A percentile compares a stretch with the other conserved stretches of the same genome.
Conservation (phyloP, 2,329 filamentous ascomycete genomes). For the Scolecobasidium constrictum region DNA sequence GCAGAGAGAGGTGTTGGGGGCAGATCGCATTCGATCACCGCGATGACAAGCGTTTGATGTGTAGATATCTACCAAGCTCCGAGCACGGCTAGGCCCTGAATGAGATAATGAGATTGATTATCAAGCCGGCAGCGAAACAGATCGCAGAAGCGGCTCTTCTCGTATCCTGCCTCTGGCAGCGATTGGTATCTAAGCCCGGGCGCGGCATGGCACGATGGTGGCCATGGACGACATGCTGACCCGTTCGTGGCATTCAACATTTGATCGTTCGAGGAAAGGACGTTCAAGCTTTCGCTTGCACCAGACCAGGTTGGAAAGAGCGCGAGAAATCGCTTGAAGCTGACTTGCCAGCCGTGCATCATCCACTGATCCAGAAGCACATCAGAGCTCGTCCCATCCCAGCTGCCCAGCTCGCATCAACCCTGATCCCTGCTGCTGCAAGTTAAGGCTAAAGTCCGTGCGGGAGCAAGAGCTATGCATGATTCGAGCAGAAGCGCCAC, state of each 20-base stretch:
- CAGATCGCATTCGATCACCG: not conserved
- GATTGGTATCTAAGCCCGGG: not conserved
- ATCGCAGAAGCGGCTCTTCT: not conserved
- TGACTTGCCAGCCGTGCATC: no score
- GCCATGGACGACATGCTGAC: not conserved
- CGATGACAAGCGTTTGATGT: slow-evolving; percentile 2
- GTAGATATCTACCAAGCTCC: no score
- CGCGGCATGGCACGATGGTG: no score
- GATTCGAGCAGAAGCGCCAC: slow-evolving; percentile 7
- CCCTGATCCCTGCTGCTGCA: slow-evolving; percentile 4
- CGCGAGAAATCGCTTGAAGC: not conserved
- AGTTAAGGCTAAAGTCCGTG: slow-evolving; percentile 1
- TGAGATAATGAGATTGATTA: no score
- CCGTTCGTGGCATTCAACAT: not conserved
- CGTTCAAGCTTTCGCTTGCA: no score
- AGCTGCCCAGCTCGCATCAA: slow-evolving; percentile 1
- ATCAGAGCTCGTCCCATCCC: no score
- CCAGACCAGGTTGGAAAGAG: not conserved
- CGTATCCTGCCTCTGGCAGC: not conserved
- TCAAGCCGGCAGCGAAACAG: not conserved
- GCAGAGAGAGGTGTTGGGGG: not conserved
- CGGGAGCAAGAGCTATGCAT: slow-evolving; percentile 3
- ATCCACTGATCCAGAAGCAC: no score
- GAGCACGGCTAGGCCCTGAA: no score
- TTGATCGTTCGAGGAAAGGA: not conserved